A percentile compares a stretch with the other conserved stretches of the same genome.
These are phyloP conservation scores for Chaetomium tenue DNA, from an alignment of 495 filamentous ascomycete genomes.

Conservation along the genomic window DNA sequence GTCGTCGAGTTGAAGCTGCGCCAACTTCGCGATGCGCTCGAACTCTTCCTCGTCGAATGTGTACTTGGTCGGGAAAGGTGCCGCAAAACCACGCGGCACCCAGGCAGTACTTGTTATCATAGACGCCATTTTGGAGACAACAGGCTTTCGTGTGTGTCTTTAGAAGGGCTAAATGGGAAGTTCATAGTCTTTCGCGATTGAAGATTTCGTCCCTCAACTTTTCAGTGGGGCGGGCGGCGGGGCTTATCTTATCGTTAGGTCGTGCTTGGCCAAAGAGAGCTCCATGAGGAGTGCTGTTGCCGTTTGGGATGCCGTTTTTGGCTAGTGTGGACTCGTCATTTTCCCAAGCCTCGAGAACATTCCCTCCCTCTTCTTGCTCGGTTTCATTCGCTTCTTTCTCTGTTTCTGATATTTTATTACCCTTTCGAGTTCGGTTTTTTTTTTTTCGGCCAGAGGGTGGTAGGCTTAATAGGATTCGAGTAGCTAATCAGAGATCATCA, in stretches of 20 bases:
- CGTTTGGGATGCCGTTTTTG: too few species aligned
- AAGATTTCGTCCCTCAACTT: constrained; percentile 36
- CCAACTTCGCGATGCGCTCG: constrained; percentile 81
- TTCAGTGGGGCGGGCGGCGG: constrained; percentile 37
- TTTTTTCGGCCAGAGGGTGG: too few species aligned
- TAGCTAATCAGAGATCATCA: too few species aligned
- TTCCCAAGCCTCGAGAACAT: too few species aligned
- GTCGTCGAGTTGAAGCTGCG: constrained; percentile 88
- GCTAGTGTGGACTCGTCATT: too few species aligned
- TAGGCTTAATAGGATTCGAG: too few species aligned
- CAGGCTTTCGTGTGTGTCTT: background rate
- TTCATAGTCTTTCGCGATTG: constrained; percentile 14
- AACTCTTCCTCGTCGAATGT: constrained; percentile 92
- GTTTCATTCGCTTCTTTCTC: too few species aligned
- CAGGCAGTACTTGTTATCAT: constrained; percentile 95
- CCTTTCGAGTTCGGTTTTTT: too few species aligned
- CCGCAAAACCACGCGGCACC: constrained; percentile 92
- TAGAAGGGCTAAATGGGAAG: background rate
- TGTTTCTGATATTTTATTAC: too few species aligned
- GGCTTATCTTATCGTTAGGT: constrained; percentile 28
- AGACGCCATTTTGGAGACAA: constrained; percentile 37
- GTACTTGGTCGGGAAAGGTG: constrained; percentile 85
- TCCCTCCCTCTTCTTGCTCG: too few species aligned
- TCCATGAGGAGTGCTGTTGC: too few species aligned
- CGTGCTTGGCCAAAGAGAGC: background rate